Percentiles rank a stretch among this genome's conserved stretches.
These are phyloP conservation scores for Anthracocystis setariae DNA, from an alignment of 1,284 basidiomycete species.

Conservation along the genomic window DNA sequence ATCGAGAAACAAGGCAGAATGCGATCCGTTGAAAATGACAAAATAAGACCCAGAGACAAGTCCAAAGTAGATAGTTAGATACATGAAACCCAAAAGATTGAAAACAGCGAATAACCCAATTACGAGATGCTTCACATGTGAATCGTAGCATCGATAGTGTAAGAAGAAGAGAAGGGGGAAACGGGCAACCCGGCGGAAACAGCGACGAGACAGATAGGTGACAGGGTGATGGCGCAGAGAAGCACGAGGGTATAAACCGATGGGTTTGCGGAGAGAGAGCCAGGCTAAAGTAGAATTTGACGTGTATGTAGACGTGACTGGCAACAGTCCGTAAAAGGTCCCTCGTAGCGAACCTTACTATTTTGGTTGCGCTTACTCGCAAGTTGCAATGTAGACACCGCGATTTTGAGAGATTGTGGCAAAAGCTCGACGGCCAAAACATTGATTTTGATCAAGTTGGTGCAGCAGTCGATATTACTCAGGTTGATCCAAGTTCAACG, in stretches of 20 bases:
- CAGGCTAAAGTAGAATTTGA: constrained; percentile 6
- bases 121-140: neutral
- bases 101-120: neutral
- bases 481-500: constrained; percentile 16
- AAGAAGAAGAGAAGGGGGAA: neutral
- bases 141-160: neutral
- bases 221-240: neutral
- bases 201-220: constrained; percentile 9
- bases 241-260: neutral
- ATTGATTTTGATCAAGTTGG: neutral
- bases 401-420: too few relatives aligned
- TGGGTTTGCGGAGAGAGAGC: constrained; percentile 3
- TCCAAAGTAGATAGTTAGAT: constrained; percentile 7
- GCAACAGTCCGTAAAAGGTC: constrained; percentile 1
- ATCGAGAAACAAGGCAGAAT: too few relatives aligned
- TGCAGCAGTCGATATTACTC: neutral
- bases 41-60: neutral
- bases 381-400: too few relatives aligned
- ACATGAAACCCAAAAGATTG: constrained; percentile 5
- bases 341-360: constrained; percentile 13
- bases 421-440: too few relatives aligned
- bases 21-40: too few relatives aligned
- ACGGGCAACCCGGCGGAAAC: neutral
- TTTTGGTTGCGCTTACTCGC: neutral
- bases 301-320: constrained; percentile 10